Percentiles rank a stretch among this genome's conserved stretches.
Conservation (phyloP, 768 basidiomycete species). For the Melanogaster broomeanus region DNA sequence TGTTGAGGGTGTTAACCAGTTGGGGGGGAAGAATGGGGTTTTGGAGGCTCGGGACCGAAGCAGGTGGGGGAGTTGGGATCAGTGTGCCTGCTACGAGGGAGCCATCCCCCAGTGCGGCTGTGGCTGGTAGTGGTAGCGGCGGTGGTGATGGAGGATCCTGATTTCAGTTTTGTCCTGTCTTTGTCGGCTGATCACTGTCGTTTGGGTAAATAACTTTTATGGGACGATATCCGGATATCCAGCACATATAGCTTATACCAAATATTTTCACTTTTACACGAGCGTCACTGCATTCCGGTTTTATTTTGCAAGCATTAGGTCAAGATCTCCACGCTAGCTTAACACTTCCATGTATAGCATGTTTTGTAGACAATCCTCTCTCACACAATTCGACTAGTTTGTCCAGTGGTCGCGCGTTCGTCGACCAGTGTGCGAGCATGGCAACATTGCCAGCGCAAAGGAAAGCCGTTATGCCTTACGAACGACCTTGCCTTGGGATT, state of each 20-base stretch:
- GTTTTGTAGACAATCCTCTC: no score
- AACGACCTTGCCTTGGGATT: conserved; percentile 65
- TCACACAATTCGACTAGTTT: conserved; percentile 11
- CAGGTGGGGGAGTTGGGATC: conserved; percentile 10
- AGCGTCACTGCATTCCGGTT: no score
- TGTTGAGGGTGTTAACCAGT: conserved; percentile 73
- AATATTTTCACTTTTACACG: no score
- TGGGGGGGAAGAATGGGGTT: conserved; percentile 71
- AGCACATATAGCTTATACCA: not conserved
- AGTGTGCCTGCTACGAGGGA: conserved; percentile 15
- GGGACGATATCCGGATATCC: not conserved
- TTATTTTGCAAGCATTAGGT: no score
- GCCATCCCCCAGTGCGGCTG: conserved; percentile 13
- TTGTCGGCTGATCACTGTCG: not conserved
- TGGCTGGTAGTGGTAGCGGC: conserved; percentile 5
- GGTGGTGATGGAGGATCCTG: conserved; percentile 11
- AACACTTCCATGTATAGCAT: no score
- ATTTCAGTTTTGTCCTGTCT: conserved; percentile 9
- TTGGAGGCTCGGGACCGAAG: conserved; percentile 20
- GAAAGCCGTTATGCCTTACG: conserved; percentile 22
- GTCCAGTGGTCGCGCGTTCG: no score
- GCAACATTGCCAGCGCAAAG: no score
- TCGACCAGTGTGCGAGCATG: no score
- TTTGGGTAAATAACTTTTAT: no score
- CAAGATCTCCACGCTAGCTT: not conserved